Evolutionary conservation across 768 basidiomycete species (phyloP).

Genomic region (Tubosaeta sp.): DNA sequence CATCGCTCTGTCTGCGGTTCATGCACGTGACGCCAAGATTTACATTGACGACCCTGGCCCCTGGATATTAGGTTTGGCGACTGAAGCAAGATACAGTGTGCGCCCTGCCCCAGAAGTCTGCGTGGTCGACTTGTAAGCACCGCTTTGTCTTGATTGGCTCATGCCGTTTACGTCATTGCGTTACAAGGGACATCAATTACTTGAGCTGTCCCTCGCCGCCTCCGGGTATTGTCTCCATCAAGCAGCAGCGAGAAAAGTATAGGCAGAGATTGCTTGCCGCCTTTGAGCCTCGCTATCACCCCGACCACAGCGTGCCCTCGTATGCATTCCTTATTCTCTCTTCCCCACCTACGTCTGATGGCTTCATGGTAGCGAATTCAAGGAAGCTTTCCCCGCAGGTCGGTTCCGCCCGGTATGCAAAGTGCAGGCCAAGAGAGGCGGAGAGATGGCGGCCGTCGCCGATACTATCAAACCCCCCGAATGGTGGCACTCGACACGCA

Average conservation of each 20-base stretch:
- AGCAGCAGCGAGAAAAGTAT: constrained; percentile 78
- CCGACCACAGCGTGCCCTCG: constrained; percentile 82
- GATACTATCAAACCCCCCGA: constrained; percentile 87
- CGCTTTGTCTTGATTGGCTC: neutral
- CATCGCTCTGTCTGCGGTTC: constrained; percentile 75
- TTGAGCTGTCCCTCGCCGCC: constrained; percentile 83
- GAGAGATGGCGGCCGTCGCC: constrained; percentile 75
- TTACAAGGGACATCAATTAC: constrained; percentile 70
- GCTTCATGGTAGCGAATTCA: constrained; percentile 66
- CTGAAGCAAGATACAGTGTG: constrained; percentile 77
- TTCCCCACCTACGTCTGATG: neutral
- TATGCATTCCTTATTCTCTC: constrained; percentile 21
- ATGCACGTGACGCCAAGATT: constrained; percentile 87
- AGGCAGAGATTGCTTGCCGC: constrained; percentile 68
- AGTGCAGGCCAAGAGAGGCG: constrained; percentile 80
- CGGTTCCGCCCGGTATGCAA: constrained; percentile 89
- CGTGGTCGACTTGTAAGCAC: constrained; percentile 75
- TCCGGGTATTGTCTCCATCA: constrained; percentile 64
- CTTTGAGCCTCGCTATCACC: constrained; percentile 83
- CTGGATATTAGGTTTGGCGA: constrained; percentile 90
- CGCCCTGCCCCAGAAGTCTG: constrained; percentile 78
- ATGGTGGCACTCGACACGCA: constrained; percentile 92
- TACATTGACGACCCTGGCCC: constrained; percentile 96
- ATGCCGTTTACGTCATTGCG: neutral
- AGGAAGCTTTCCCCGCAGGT: constrained; percentile 91